Percentiles rank a stretch among this genome's conserved stretches.
Evolutionary conservation across 257 asterid species (phyloP).

Genomic region (Ophiorrhiza pumila): DNA sequence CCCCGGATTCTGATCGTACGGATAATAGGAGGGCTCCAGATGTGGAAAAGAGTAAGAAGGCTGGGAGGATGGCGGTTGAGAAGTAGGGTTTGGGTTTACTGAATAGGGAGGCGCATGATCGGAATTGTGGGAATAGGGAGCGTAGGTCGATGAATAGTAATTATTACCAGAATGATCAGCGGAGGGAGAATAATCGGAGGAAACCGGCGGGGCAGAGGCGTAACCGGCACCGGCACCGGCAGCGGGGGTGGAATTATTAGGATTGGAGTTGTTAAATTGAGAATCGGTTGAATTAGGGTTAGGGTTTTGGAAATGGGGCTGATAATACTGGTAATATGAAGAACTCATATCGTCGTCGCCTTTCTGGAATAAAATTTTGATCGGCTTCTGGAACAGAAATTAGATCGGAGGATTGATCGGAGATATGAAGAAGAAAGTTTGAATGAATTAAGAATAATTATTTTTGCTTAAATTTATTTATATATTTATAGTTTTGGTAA

Average conservation of each 20-base stretch:
- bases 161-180: conserved; percentile 38
- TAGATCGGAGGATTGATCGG: background rate
- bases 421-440: background rate
- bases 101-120: conserved; percentile 34
- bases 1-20: conserved; percentile 40
- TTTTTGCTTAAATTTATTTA: background rate
- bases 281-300: conserved; percentile 16
- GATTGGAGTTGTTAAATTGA: conserved; percentile 6
- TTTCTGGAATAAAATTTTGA: conserved; percentile 6
- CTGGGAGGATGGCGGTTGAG: conserved; percentile 34
- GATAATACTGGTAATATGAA: conserved; percentile 54
- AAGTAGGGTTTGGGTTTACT: conserved; percentile 28
- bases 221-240: conserved; percentile 23
- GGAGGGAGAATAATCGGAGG: conserved; percentile 28
- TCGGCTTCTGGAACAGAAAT: background rate
- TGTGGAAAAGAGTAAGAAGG: conserved; percentile 49
- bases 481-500: too few species aligned
- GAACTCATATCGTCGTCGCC: conserved; percentile 44
- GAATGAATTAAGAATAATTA: too few species aligned
- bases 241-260: conserved; percentile 3
- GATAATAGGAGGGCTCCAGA: conserved; percentile 35
- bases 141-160: conserved; percentile 25
- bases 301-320: conserved; percentile 36
- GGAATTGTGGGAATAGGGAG: conserved; percentile 37
- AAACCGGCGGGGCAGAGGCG: conserved; percentile 82